Conservation (phyloP, 2,329 filamentous ascomycete genomes). For the Penicillium sp. region DNA sequence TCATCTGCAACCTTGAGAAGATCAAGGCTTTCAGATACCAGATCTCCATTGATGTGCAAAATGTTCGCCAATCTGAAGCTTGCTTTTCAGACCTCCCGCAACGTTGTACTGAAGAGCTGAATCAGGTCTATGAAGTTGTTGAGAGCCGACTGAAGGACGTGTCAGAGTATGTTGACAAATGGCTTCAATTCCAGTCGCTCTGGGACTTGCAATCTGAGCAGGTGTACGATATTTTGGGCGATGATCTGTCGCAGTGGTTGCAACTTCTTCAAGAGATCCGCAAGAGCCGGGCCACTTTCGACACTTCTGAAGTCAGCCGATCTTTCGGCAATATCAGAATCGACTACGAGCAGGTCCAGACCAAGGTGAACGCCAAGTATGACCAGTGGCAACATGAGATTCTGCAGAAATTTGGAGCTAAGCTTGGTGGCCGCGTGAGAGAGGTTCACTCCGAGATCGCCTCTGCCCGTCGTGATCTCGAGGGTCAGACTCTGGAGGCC, state of each 20-base stretch:
- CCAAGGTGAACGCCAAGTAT: conserved; percentile 98
- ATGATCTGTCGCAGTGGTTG: conserved; percentile 89
- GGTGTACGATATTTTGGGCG: conserved; percentile 88
- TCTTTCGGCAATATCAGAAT: conserved; percentile 93
- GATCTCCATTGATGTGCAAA: conserved; percentile 67
- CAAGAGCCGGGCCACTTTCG: conserved; percentile 93
- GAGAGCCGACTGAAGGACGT: conserved; percentile 82
- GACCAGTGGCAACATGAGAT: conserved; percentile 99
- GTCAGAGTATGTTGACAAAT: conserved; percentile 88
- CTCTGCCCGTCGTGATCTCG: conserved; percentile 84
- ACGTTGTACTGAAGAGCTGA: conserved; percentile 77
- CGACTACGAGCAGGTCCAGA: conserved; percentile 98
- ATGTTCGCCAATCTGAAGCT: conserved; percentile 51
- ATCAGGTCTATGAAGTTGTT: conserved; percentile 78
- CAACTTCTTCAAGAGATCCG: conserved; percentile 96
- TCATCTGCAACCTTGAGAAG: conserved; percentile 89
- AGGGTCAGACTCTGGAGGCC: conserved; percentile 88
- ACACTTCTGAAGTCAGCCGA: conserved; percentile 91
- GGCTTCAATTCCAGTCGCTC: conserved; percentile 96
- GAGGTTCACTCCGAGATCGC: conserved; percentile 92
- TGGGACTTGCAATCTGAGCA: conserved; percentile 98
- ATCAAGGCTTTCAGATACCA: conserved; percentile 96
- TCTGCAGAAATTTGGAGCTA: conserved; percentile 85
- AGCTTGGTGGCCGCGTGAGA: conserved; percentile 85
- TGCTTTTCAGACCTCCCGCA: conserved; percentile 81